Base-by-base conservation (phyloP, 495 filamentous ascomycete species). In the Neurospora terricola region DNA sequence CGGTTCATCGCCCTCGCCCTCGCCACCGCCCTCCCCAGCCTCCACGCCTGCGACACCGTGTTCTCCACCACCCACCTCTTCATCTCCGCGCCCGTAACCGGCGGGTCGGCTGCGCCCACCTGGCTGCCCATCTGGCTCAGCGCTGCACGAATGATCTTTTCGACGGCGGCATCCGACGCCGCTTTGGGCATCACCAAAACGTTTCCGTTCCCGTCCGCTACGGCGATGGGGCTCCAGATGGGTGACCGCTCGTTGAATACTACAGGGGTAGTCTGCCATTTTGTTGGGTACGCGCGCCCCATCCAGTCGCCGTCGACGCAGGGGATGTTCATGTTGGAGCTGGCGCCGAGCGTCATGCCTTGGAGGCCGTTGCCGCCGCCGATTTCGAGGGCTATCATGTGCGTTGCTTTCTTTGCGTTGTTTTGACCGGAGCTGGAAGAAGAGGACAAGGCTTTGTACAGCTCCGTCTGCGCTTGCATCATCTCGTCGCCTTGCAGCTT, bases 281-380 rank as follows among this genome's bases (percentile, higher is more conserved):
- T 83, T 5, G 84, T 86, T 0, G 87, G 87, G 75, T 88, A 89
- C 23, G 87, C 87, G 11, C 87, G 76, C 3, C 86, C 87, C 84
- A 89, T 88, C 84, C 84, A 88, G 74, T 88, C 87, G 38, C 83
- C 86, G 70, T 88, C 87, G 0, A 89, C 84, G 16, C 81, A 82
- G 1, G 87, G 86, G 1, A 86, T 38, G 70, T 88, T 75, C 79
- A 88, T 83, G 69, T 85, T 85, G 4, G 78, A 76, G 39, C 82
- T 84, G 0, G 83, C 82, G 3, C 83, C 86, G 10, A 87, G 80
- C 8, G 88, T 83, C 77, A 89, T 79, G 27, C 84, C 84, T 75
- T 88, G 84, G 21, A 89, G 79, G 5, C 85, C 86, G 71, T 89
- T 89, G 5, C 81, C 80, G 69, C 87, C 87, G 42, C 87, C 87